A percentile compares a stretch with the other conserved stretches of the same genome.
Evolutionary conservation across 345 rosid genomes (phyloP).

Genomic region (Trapa bicornis): DNA sequence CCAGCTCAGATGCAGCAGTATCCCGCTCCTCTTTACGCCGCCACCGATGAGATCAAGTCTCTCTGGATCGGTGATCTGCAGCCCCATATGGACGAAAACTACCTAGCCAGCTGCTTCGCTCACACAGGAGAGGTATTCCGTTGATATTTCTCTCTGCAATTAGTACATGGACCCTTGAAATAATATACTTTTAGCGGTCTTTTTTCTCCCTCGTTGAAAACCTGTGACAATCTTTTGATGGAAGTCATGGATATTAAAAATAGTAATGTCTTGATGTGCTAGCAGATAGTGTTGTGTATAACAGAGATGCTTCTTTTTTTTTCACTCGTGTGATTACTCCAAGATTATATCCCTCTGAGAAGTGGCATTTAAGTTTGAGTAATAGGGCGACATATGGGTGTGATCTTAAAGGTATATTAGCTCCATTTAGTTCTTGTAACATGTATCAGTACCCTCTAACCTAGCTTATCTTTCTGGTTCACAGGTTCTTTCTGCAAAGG

Average conservation of each 20-base stretch:
- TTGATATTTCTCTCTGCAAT: neutral
- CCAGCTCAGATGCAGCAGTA: constrained; percentile 16
- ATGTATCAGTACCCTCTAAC: neutral
- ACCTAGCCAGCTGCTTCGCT: constrained; percentile 44
- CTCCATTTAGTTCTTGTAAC: neutral
- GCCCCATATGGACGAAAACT: constrained; percentile 90
- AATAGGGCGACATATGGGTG: too few species aligned
- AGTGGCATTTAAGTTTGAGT: too few species aligned
- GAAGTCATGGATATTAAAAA: neutral
- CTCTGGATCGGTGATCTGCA: constrained; percentile 92
- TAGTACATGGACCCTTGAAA: neutral
- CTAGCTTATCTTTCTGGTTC: neutral
- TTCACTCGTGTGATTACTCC: neutral
- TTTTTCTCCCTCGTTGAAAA: neutral
- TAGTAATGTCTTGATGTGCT: neutral
- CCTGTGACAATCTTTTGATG: neutral
- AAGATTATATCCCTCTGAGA: neutral
- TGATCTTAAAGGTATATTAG: too few species aligned
- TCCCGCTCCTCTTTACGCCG: constrained; percentile 6
- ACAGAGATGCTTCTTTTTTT: neutral
- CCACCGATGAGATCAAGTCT: constrained; percentile 22
- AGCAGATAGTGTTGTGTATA: neutral
- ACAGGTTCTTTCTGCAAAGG: constrained; percentile 68
- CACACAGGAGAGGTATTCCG: constrained; percentile 51
- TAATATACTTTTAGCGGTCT: neutral